Evolutionary conservation across 345 rosid species (phyloP).

Genomic region (Hibiscus trionum): DNA sequence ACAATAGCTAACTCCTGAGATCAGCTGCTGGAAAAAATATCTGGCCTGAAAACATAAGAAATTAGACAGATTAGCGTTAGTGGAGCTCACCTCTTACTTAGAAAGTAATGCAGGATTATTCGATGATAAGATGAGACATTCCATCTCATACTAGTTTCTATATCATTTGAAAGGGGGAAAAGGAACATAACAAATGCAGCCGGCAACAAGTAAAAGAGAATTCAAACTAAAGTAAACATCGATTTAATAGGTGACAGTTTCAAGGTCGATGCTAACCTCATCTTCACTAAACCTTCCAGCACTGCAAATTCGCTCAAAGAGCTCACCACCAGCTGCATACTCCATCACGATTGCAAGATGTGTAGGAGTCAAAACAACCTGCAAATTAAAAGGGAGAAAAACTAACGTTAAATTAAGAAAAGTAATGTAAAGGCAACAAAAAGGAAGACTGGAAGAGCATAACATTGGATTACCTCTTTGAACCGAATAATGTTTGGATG

Average conservation of each 20-base stretch:
- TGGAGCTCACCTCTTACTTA: not conserved
- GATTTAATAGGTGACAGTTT: not conserved
- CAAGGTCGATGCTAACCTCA: conserved; percentile 36
- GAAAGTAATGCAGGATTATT: not conserved
- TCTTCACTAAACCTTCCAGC: conserved; percentile 88
- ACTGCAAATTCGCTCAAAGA: conserved; percentile 71
- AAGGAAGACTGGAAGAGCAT: not conserved
- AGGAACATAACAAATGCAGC: conserved; percentile 1
- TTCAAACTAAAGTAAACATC: not conserved
- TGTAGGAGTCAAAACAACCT: conserved; percentile 36
- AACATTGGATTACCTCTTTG: conserved; percentile 46
- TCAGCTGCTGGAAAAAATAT: conserved; percentile 77
- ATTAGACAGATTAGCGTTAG: not conserved
- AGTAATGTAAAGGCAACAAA: not conserved
- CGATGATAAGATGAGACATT: not conserved
- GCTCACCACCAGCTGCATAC: conserved; percentile 87
- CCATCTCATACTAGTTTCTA: not conserved
- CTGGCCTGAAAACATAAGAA: conserved; percentile 32
- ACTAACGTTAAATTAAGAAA: not conserved
- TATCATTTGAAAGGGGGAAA: not conserved
- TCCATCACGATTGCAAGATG: conserved; percentile 81
- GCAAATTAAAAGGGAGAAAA: not conserved
- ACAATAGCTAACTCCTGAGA: conserved; percentile 78
- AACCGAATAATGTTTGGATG: conserved; percentile 88
- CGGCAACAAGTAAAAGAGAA: not conserved